These are phyloP conservation scores for Crithidia bombi DNA, from an alignment of 208 protist species.

Conservation along the genomic window DNA sequence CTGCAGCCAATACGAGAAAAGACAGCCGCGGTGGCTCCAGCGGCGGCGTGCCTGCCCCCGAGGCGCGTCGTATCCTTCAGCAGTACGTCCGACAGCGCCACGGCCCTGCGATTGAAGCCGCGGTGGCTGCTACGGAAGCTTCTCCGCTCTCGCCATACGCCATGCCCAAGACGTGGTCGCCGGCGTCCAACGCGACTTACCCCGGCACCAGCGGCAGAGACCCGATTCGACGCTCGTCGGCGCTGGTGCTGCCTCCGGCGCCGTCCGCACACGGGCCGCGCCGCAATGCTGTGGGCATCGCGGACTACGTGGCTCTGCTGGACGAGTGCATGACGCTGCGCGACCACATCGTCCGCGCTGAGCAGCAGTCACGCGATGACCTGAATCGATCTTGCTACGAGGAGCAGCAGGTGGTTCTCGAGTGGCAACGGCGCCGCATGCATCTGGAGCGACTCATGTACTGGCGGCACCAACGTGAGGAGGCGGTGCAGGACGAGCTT, in stretches of 20 bases:
- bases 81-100: constrained; percentile 45
- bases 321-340: constrained; percentile 52
- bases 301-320: constrained; percentile 61
- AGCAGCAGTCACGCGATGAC: constrained; percentile 41
- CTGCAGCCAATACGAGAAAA: not conserved
- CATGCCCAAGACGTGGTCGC: constrained; percentile 2
- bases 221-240: constrained; percentile 20
- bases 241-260: constrained; percentile 33
- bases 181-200: constrained; percentile 5
- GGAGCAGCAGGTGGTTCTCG: constrained; percentile 48
- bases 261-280: constrained; percentile 27
- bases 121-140: not conserved
- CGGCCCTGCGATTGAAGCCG: constrained; percentile 20
- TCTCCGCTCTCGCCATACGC: constrained; percentile 11
- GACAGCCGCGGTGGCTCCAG: too few relatives aligned
- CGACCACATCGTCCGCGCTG: constrained; percentile 36
- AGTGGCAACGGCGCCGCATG: constrained; percentile 71
- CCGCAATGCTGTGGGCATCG: constrained; percentile 68
- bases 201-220: not conserved
- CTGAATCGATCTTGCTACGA: constrained; percentile 42
- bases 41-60: constrained; percentile 24
- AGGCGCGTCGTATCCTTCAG: constrained; percentile 54
- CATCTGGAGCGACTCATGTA: constrained; percentile 82
- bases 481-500: constrained; percentile 37
- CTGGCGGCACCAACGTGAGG: constrained; percentile 64